A percentile compares a stretch with the other conserved stretches of the same genome.
These are phyloP conservation scores for Trichoderma pleuroti DNA, from an alignment of 2,329 filamentous ascomycete species.

Conservation along the genomic window DNA sequence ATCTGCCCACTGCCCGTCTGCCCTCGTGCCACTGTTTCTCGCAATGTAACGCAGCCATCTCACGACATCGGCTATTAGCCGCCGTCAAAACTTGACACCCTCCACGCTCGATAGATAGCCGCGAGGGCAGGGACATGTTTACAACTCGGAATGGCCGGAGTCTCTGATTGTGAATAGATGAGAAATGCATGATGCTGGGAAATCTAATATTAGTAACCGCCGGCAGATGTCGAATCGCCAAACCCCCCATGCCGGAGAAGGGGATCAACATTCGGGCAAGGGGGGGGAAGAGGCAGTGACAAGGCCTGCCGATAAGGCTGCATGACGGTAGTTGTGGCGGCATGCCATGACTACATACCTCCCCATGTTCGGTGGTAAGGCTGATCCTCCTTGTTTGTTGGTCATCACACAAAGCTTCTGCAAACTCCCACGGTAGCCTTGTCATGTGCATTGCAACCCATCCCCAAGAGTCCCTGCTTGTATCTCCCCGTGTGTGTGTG, in stretches of 20 bases:
- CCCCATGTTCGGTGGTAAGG: neutral
- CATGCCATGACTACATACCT: neutral
- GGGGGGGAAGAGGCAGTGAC: neutral
- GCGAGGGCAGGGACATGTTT: neutral
- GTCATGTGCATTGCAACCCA: neutral
- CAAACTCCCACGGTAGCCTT: neutral
- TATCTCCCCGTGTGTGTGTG: neutral
- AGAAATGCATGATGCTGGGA: neutral
- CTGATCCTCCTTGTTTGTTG: neutral
- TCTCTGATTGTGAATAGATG: neutral
- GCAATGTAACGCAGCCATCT: constrained; percentile 11
- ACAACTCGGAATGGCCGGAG: neutral
- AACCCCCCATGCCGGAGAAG: neutral
- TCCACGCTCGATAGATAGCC: neutral
- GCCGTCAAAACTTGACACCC: constrained; percentile 4
- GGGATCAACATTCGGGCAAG: neutral
- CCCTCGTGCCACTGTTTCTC: neutral
- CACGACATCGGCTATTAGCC: constrained; percentile 9
- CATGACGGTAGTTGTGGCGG: neutral
- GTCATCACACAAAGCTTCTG: neutral
- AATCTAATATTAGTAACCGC: constrained; percentile 3
- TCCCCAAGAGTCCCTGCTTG: neutral
- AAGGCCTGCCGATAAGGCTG: constrained; percentile 3
- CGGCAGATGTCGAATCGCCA: neutral
- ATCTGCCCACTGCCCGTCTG: neutral